These are phyloP conservation scores for Metrosideros polymorpha DNA, from an alignment of 441 rosid genomes.

Conservation along the genomic window DNA sequence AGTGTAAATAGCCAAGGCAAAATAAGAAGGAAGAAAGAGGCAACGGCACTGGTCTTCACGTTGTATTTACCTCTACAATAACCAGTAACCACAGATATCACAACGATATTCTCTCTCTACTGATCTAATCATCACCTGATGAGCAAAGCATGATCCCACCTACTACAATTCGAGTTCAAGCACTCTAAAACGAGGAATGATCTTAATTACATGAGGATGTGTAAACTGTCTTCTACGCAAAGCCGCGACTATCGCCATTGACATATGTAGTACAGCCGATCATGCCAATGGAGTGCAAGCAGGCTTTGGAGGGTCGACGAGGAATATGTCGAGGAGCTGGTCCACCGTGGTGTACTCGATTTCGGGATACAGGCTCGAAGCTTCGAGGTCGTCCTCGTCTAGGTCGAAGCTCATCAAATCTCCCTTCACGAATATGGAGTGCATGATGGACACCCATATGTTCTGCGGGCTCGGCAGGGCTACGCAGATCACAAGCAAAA, in stretches of 20 bases:
- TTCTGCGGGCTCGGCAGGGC: slow-evolving; percentile 15
- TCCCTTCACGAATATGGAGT: slow-evolving; percentile 16
- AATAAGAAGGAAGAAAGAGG: no score
- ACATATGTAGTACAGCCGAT: background rate
- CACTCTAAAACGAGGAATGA: background rate
- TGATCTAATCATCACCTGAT: background rate
- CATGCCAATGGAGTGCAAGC: slow-evolving; percentile 3
- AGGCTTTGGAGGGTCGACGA: slow-evolving; percentile 7
- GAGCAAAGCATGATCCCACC: background rate
- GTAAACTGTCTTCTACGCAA: background rate
- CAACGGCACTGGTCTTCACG: no score
- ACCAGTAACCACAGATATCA: background rate
- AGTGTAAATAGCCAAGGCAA: no score
- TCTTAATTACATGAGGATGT: background rate
- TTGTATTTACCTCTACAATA: no score
- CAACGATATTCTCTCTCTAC: background rate
- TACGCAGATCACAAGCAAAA: background rate
- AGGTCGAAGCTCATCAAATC: slow-evolving; percentile 6
- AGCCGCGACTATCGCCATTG: background rate
- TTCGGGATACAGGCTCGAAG: slow-evolving; percentile 27
- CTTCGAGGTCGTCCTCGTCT: slow-evolving; percentile 18
- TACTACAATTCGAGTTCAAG: background rate
- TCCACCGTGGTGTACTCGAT: slow-evolving; percentile 8
- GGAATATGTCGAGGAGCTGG: slow-evolving; percentile 23
- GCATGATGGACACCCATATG: slow-evolving; percentile 15